Evolutionary conservation across 2,329 filamentous ascomycete genomes (phyloP).

Genomic region (Coniochaeta pulveracea): DNA sequence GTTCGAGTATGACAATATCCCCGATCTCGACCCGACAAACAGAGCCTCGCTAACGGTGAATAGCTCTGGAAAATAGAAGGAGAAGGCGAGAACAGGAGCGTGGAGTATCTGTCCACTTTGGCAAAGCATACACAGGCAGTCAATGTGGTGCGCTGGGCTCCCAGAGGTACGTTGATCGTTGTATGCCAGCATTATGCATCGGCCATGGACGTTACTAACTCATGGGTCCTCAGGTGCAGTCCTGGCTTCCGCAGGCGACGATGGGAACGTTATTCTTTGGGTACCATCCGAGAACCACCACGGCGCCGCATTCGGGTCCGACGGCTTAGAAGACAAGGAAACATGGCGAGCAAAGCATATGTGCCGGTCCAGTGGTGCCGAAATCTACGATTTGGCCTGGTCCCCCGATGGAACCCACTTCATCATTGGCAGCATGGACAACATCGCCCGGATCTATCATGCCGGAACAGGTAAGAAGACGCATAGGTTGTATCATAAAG

Average conservation of each 20-base stretch:
- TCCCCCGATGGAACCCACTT: conserved; percentile 95
- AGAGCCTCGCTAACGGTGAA: background rate
- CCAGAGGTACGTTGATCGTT: conserved; percentile 55
- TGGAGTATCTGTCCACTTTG: conserved; percentile 85
- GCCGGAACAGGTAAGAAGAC: conserved; percentile 63
- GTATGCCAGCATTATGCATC: background rate
- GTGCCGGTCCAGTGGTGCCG: conserved; percentile 87
- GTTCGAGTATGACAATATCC: conserved; percentile 62
- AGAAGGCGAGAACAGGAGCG: conserved; percentile 75
- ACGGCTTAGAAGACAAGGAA: conserved; percentile 85
- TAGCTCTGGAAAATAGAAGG: conserved; percentile 86
- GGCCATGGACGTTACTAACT: conserved; percentile 9
- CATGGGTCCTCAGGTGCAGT: conserved; percentile 58
- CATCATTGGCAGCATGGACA: conserved; percentile 99
- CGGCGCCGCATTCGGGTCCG: conserved; percentile 60
- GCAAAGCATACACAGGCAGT: conserved; percentile 93
- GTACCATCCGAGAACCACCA: conserved; percentile 67
- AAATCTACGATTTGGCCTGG: conserved; percentile 98
- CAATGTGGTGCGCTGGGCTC: conserved; percentile 94
- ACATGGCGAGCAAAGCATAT: conserved; percentile 96
- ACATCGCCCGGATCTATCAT: conserved; percentile 94
- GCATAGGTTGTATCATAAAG: no score
- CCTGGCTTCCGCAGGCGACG: conserved; percentile 89
- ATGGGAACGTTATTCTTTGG: conserved; percentile 95
- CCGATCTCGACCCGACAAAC: background rate